A percentile compares a stretch with the other conserved stretches of the same genome.
These are phyloP conservation scores for Phyllosticta citriasiana DNA, from an alignment of 2,329 filamentous ascomycete genomes.

Conservation along the genomic window DNA sequence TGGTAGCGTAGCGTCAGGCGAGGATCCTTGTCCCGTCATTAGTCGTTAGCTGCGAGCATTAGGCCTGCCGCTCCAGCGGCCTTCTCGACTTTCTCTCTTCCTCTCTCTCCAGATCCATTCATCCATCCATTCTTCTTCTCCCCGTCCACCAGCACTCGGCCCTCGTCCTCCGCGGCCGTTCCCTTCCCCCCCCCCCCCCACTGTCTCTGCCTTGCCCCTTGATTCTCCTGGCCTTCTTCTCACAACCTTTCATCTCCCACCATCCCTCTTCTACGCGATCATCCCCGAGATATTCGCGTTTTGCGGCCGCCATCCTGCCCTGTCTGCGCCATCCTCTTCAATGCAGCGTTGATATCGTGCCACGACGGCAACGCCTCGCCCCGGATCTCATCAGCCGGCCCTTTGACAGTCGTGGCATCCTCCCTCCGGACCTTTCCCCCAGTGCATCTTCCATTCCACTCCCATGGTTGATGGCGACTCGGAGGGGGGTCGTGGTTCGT, in stretches of 20 bases:
- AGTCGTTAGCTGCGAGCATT: neutral
- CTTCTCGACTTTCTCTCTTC: neutral
- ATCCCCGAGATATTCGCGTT: constrained; percentile 8
- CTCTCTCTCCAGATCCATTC: constrained; percentile 1
- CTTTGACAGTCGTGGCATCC: constrained; percentile 1
- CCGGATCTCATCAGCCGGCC: neutral
- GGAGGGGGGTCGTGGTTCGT: constrained; percentile 23
- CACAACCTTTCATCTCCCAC: neutral
- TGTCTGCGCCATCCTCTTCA: constrained; percentile 8
- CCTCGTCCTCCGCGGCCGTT: constrained; percentile 3
- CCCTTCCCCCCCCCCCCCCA: neutral
- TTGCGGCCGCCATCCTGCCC: constrained; percentile 8
- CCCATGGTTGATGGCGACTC: constrained; percentile 28
- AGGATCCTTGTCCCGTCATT: neutral
- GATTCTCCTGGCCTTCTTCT: neutral
- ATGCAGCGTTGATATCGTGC: constrained; percentile 11
- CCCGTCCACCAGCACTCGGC: neutral
- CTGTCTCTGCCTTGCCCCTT: neutral
- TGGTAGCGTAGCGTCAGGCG: constrained; percentile 8
- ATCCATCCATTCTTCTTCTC: neutral
- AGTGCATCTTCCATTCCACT: constrained; percentile 4
- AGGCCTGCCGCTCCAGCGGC: neutral
- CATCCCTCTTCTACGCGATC: constrained; percentile 5
- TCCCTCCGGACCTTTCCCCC: neutral
- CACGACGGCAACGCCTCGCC: constrained; percentile 4